These are phyloP conservation scores for Trichosporon ovoides DNA, from an alignment of 1,284 basidiomycete species.

Conservation along the genomic window DNA sequence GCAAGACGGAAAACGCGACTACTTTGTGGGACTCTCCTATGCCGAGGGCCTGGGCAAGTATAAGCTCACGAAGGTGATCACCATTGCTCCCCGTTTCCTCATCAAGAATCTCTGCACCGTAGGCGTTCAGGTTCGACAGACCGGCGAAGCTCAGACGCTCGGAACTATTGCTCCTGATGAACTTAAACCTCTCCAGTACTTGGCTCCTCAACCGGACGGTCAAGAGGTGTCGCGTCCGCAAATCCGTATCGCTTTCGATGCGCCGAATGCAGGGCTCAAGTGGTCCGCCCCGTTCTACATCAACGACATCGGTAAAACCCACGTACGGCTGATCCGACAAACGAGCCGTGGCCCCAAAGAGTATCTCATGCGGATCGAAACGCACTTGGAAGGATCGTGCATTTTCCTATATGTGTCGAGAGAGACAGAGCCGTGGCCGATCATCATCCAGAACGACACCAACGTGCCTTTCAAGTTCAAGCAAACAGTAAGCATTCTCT, in stretches of 20 bases:
- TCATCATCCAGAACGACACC: constrained; percentile 84
- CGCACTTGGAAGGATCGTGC: constrained; percentile 78
- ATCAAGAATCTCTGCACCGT: constrained; percentile 74
- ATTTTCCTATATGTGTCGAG: constrained; percentile 75
- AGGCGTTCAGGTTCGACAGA: constrained; percentile 75
- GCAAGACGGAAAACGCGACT: constrained; percentile 66
- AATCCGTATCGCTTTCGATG: constrained; percentile 77
- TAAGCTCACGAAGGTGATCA: constrained; percentile 92
- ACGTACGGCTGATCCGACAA: constrained; percentile 58
- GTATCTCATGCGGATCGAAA: constrained; percentile 72
- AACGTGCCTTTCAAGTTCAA: constrained; percentile 65
- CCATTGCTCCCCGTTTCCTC: constrained; percentile 83
- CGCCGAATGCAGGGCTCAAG: constrained; percentile 62
- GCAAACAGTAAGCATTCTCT: constrained; percentile 60
- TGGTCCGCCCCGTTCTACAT: constrained; percentile 93
- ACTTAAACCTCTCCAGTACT: constrained; percentile 63
- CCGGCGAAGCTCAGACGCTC: constrained; percentile 56
- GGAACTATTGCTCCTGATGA: constrained; percentile 60
- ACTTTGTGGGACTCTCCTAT: constrained; percentile 87
- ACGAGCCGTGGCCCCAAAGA: constrained; percentile 46
- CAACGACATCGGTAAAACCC: constrained; percentile 79
- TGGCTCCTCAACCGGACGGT: constrained; percentile 55
- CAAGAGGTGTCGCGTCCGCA: constrained; percentile 51
- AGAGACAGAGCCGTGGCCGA: constrained; percentile 76
- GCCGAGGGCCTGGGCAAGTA: constrained; percentile 92